phyloP scores from a whole-genome alignment of 2,329 filamentous ascomycete species.

The Clonostachys rhizophaga region DNA sequence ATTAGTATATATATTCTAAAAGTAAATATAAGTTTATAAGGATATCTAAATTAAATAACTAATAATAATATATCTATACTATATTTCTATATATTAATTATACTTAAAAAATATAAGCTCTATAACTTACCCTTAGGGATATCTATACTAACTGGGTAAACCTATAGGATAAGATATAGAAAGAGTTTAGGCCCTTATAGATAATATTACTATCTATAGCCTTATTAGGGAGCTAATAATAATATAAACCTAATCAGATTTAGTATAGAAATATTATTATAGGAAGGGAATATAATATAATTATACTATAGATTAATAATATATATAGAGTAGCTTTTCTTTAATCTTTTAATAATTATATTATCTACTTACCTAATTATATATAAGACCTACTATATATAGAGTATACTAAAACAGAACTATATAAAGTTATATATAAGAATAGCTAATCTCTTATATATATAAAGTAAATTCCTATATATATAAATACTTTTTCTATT shows the following conservation, averaged over 20 bases:
- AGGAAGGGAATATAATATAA: constrained; percentile 21
- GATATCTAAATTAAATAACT: constrained; percentile 22
- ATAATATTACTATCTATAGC: constrained; percentile 14
- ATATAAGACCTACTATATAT: too few species aligned
- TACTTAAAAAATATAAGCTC: constrained; percentile 25
- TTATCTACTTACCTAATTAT: constrained; percentile 3
- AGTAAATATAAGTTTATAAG: constrained; percentile 29
- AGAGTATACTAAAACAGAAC: too few species aligned
- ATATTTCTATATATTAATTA: constrained; percentile 31
- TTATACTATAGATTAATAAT: constrained; percentile 21
- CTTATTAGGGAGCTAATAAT: constrained; percentile 22
- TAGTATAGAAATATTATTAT: constrained; percentile 24
- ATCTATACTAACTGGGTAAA: constrained; percentile 28
- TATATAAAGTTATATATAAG: not conserved
- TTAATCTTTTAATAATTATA: constrained; percentile 2
- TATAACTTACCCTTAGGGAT: constrained; percentile 41
- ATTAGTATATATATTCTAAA: constrained; percentile 26
- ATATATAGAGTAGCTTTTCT: constrained; percentile 1
- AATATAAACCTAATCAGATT: constrained; percentile 20
- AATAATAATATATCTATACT: constrained; percentile 32
- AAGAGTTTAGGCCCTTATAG: constrained; percentile 35
- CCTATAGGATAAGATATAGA: constrained; percentile 15
- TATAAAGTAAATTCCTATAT: not conserved
- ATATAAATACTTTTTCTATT: not conserved
- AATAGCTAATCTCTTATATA: not conserved